Evolutionary conservation across 2,329 filamentous ascomycete genomes (phyloP).

Genomic region (Nothopassalora personata): DNA sequence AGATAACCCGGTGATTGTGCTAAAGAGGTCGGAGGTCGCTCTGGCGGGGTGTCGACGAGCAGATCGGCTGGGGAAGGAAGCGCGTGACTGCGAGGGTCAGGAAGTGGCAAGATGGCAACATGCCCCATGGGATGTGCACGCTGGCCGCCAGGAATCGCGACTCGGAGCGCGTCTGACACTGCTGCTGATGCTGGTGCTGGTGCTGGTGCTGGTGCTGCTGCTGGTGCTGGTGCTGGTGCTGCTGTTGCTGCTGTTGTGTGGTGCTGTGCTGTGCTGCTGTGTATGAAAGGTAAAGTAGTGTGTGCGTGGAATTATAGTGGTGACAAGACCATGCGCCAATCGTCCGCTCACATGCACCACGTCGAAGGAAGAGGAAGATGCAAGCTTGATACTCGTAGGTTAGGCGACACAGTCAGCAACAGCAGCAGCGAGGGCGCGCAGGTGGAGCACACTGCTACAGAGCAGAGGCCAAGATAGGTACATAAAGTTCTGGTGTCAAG

Average conservation of each 20-base stretch:
- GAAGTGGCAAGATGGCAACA: background rate
- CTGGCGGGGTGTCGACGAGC: background rate
- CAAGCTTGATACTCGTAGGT: background rate
- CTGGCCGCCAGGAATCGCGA: background rate
- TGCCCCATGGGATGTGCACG: background rate
- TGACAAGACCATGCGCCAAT: background rate
- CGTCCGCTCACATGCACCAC: background rate
- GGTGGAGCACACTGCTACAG: background rate
- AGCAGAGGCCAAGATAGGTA: background rate
- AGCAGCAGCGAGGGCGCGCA: background rate
- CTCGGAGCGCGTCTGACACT: background rate
- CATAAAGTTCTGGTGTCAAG: background rate
- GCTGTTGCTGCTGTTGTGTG: no score
- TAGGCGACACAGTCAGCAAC: background rate
- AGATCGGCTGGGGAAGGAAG: background rate
- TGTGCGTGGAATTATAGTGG: background rate
- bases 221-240: no score
- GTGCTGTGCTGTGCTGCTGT: background rate
- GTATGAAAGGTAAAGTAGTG: background rate
- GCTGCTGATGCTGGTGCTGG: background rate
- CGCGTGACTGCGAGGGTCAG: background rate
- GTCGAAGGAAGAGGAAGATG: background rate
- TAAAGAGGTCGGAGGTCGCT: background rate
- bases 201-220: no score
- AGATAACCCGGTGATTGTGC: constrained; percentile 5